Evolutionary conservation across 2,329 filamentous ascomycete species (phyloP), one percentile per base, ranked within the genome.

Genomic region (Coniochaeta prunicola): DNA sequence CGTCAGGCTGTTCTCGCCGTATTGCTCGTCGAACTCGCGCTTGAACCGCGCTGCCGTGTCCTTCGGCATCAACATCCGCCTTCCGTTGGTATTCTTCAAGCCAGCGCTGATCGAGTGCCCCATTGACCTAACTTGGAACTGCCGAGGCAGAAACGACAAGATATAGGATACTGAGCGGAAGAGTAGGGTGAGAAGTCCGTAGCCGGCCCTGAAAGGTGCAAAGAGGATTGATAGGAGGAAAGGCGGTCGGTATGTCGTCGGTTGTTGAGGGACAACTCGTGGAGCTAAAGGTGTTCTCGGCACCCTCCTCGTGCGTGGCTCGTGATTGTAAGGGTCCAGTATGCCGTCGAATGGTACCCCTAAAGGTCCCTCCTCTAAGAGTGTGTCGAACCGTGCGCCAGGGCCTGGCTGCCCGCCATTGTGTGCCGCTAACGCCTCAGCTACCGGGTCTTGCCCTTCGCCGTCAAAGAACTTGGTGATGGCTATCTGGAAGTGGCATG

Each of bases 391-490:
- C 19, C 36, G 21, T 31, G 56, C 38, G 26, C 36, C 36, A 12
- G 17, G 30, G 38, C 56, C 42, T 13, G 34, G 54, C 17, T 85
- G 53, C 10, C 26, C 79, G n/a, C 80, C 74, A 57, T 81, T 76
- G 61, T 33, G 80, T 8, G 82, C 80, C 55, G 87, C 82, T 56
- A 87, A 81, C 59, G 90, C 90, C 75, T 94, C 91, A 59, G 89
- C 88, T 19, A 93, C 77, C 13, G 85, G 88, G 70, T 96, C 91
- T 55, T 91, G 84, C 3, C 88, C 88, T 75, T 97, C 94, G 65
- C 94, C 94, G 68, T 99, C 94, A 71, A 97, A 99, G 83, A 97
- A 97, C 70, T 96, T 96, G 64, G 94, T 86, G 63, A 99, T 93
- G 59, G 94, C 93, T 67, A 97, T 96, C 88, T 97, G 70, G 4